Evolutionary conservation across 495 filamentous ascomycete species (phyloP), one percentile per base, ranked within the genome.

Genomic region (Chlorociboria aeruginascens): DNA sequence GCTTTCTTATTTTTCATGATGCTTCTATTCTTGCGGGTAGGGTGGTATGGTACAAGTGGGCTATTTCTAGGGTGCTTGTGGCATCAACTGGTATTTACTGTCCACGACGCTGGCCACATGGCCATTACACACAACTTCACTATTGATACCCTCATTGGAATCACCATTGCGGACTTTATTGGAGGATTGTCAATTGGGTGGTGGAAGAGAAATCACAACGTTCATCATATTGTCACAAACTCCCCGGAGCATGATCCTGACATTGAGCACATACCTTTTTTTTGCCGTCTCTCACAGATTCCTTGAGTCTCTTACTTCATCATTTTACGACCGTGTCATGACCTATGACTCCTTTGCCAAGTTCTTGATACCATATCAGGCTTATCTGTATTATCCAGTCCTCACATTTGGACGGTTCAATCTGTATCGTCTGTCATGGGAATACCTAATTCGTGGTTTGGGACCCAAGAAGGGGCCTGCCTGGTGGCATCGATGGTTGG

Each of bases 141-240:
- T 20, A 65, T 75, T 13, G 92, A 98, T 65, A 82, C 83, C 6
- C 67, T 82, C 32, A 86, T 97, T 54, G 89, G 87, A 32, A 94
- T 97, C 55, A 64, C 94, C 46, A 85, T 97, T 55, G 90, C 92
- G 17, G 81, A 94, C 61, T 98, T 84, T 55, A 68, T 89, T 3
- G 92, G 92, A 16, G 92, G 92, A 3, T 66, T 98, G n/a, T 92
- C 85, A 39, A 51, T 92, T 11, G 85, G 90, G 8, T 98, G 92
- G 92, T 98, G 92, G 92, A 98, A 98, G 63, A 74, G 77, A 45
- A 96, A 80, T 62, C 92, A 98, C 67, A 98, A 98, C 63, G 92
- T 98, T 25, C 92, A 98, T 61, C 92, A 98, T 56, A 88, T 98
- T 55, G 85, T 98, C 32, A 98, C 92, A 13, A 98, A 98, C 65